Percentiles rank a stretch among this genome's conserved stretches.
Conservation (phyloP, 108 stramenopile genomes). For the Nannochloropsis granulata region DNA sequence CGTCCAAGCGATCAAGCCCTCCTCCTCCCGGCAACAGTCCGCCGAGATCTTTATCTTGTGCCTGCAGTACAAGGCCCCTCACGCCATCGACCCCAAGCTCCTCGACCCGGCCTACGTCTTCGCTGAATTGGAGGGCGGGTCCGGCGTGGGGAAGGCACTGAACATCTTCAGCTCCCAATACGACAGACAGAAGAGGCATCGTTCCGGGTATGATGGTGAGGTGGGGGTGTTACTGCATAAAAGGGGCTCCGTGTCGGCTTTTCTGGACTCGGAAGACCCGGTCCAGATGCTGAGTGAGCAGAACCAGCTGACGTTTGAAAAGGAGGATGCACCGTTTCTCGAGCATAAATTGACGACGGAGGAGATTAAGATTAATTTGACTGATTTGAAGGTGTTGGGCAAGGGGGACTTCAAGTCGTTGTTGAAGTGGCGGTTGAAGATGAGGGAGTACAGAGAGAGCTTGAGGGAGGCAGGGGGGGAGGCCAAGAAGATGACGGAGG, state of each 20-base stretch:
- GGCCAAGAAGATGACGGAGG: background rate
- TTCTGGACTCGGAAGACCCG: conserved; percentile 70
- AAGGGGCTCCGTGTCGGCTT: conserved; percentile 45
- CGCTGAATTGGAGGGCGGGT: conserved; percentile 16
- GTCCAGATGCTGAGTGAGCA: conserved; percentile 67
- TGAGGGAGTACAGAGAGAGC: conserved; percentile 32
- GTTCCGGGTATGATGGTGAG: conserved; percentile 82
- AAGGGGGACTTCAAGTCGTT: conserved; percentile 86
- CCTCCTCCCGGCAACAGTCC: conserved; percentile 67
- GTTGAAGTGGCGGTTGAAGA: conserved; percentile 74
- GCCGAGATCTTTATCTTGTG: conserved; percentile 98
- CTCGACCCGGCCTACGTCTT: conserved; percentile 95
- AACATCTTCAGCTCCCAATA: conserved; percentile 87
- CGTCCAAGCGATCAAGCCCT: conserved; percentile 84
- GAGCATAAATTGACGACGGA: conserved; percentile 59
- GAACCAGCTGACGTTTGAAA: conserved; percentile 65
- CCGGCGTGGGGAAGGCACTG: conserved; percentile 24
- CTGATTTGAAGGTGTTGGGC: conserved; percentile 66
- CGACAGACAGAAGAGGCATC: conserved; percentile 54
- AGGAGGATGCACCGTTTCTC: conserved; percentile 39
- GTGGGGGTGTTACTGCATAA: conserved; percentile 59
- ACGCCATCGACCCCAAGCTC: conserved; percentile 73
- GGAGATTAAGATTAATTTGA: conserved; percentile 50
- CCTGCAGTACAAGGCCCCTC: conserved; percentile 62
- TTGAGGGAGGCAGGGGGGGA: background rate